Percentiles rank a stretch among this genome's conserved stretches.
phyloP scores from a whole-genome alignment of 202 grass and related monocot genomes.

The Musa balbisiana region DNA sequence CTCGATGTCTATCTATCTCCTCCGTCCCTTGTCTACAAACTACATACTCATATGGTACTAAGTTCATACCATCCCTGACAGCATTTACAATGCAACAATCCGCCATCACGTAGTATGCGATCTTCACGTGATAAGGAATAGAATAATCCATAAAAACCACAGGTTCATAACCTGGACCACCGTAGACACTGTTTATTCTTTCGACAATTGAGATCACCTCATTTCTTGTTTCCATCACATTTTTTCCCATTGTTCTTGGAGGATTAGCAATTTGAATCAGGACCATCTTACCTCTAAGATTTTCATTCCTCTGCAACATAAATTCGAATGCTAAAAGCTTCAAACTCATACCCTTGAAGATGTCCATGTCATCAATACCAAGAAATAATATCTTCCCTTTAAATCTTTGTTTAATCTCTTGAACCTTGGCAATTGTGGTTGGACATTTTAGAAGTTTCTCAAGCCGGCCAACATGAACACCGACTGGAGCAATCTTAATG shows the following conservation, averaged over 20 bases:
- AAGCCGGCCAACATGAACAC: conserved; percentile 6
- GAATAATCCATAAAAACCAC: conserved; percentile 1
- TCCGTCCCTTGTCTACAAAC: conserved; percentile 6
- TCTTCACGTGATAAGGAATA: not conserved
- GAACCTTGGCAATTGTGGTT: conserved; percentile 4
- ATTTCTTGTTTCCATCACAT: conserved; percentile 6
- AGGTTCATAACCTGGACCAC: not conserved
- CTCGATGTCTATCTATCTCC: not conserved
- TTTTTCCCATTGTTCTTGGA: not conserved
- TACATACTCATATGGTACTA: conserved; percentile 10
- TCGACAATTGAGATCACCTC: conserved; percentile 2
- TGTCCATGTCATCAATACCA: conserved; percentile 11
- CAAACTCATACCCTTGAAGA: conserved; percentile 14
- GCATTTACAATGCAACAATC: conserved; percentile 16
- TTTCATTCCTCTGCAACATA: conserved; percentile 7
- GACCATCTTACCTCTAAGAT: conserved; percentile 2
- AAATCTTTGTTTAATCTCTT: conserved; percentile 9
- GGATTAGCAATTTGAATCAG: conserved; percentile 14
- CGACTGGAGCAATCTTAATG: conserved; percentile 2
- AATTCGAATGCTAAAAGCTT: conserved; percentile 7
- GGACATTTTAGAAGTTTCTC: conserved; percentile 5
- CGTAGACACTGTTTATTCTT: not conserved
- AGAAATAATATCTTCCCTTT: conserved; percentile 5
- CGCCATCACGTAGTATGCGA: conserved; percentile 1
- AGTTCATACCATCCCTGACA: conserved; percentile 18